phyloP scores from a whole-genome alignment of 768 basidiomycete genomes.

The Baorangia bicolor region DNA sequence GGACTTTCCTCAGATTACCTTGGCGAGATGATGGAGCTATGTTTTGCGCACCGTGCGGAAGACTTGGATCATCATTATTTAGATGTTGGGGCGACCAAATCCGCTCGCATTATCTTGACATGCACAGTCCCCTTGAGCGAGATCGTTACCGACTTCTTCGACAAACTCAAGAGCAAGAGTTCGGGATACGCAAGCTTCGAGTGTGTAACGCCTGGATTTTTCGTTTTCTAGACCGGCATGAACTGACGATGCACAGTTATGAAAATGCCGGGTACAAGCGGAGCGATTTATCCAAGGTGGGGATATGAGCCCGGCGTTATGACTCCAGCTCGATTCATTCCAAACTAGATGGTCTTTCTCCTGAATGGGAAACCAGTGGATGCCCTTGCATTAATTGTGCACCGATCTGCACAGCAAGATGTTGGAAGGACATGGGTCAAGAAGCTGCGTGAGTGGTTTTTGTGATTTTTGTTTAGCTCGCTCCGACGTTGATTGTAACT shows the following conservation, averaged over 20 bases:
- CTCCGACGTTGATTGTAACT: neutral
- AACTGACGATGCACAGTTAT: slow-evolving; percentile 56
- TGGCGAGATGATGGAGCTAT: slow-evolving; percentile 95
- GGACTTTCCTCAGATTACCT: slow-evolving; percentile 64
- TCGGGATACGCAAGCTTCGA: slow-evolving; percentile 93
- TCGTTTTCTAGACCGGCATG: neutral
- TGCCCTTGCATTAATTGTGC: slow-evolving; percentile 89
- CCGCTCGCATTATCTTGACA: slow-evolving; percentile 72
- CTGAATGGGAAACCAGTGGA: slow-evolving; percentile 90
- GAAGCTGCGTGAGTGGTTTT: slow-evolving; percentile 73
- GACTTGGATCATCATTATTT: slow-evolving; percentile 84
- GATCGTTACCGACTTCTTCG: slow-evolving; percentile 94
- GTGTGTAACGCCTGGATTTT: slow-evolving; percentile 42
- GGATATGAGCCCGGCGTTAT: neutral
- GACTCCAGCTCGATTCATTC: neutral
- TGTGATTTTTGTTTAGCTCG: neutral
- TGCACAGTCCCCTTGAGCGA: slow-evolving; percentile 87
- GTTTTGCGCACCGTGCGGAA: slow-evolving; percentile 80
- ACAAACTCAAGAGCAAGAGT: slow-evolving; percentile 88
- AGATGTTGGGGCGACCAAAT: slow-evolving; percentile 45
- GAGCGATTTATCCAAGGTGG: slow-evolving; percentile 82
- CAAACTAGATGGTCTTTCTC: slow-evolving; percentile 78
- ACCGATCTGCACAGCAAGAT: slow-evolving; percentile 70
- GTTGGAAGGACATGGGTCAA: slow-evolving; percentile 86
- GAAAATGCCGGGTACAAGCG: slow-evolving; percentile 88